A percentile compares a stretch with the other conserved stretches of the same genome.
Evolutionary conservation across 2,329 filamentous ascomycete genomes (phyloP).

Genomic region (Penicillium hesseltinei): DNA sequence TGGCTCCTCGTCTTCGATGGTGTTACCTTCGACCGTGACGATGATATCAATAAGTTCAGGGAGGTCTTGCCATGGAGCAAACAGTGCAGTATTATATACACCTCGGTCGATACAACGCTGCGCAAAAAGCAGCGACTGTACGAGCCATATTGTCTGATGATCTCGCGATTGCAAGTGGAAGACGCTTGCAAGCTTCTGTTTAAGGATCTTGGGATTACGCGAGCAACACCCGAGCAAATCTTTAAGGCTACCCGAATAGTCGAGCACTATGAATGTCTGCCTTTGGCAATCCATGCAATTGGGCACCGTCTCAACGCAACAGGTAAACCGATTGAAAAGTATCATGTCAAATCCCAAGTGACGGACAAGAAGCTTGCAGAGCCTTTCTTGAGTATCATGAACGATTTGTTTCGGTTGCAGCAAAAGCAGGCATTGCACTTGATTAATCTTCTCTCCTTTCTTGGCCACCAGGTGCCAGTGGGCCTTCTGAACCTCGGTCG

Average conservation of each 20-base stretch:
- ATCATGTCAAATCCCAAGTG: slow-evolving; percentile 55
- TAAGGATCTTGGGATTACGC: slow-evolving; percentile 59
- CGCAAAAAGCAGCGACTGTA: slow-evolving; percentile 57
- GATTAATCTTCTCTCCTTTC: slow-evolving; percentile 64
- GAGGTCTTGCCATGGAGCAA: slow-evolving; percentile 64
- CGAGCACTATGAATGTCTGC: slow-evolving; percentile 61
- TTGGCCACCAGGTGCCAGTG: slow-evolving; percentile 64
- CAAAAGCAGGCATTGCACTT: slow-evolving; percentile 60
- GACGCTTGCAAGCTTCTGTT: slow-evolving; percentile 63
- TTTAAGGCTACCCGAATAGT: slow-evolving; percentile 62
- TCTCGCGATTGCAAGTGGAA: slow-evolving; percentile 54
- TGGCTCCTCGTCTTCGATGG: slow-evolving; percentile 70
- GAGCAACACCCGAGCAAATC: slow-evolving; percentile 56
- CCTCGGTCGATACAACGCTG: slow-evolving; percentile 61
- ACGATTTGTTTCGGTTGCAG: slow-evolving; percentile 42
- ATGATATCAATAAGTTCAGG: slow-evolving; percentile 50
- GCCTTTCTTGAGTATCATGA: slow-evolving; percentile 49
- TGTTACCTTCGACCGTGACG: slow-evolving; percentile 59
- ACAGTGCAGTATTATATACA: slow-evolving; percentile 66
- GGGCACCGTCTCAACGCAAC: slow-evolving; percentile 62
- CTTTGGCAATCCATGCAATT: slow-evolving; percentile 66
- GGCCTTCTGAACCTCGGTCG: slow-evolving; percentile 61
- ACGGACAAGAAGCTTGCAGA: slow-evolving; percentile 55
- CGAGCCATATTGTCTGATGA: slow-evolving; percentile 58
- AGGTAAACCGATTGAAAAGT: slow-evolving; percentile 60